Percentiles rank a stretch among this genome's conserved stretches.
Conservation (phyloP, 2,329 filamentous ascomycete species). For the Daldinia sp. region DNA sequence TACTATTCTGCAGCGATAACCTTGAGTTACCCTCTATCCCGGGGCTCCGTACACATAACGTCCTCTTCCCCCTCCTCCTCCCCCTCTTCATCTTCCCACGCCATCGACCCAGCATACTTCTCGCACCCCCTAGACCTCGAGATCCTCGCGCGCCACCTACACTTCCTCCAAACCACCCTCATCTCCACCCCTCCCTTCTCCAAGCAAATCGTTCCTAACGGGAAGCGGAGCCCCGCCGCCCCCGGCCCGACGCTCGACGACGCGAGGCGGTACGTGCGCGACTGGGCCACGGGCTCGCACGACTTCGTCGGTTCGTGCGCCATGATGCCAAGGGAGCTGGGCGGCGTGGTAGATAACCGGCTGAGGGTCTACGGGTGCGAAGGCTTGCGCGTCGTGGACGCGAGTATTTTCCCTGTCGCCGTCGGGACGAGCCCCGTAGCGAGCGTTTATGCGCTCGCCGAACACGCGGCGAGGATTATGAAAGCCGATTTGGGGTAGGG, state of each 20-base stretch:
- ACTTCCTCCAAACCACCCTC: background rate
- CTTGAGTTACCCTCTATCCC: background rate
- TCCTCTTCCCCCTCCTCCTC: background rate
- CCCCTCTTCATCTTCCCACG: background rate
- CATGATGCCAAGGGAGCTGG: background rate
- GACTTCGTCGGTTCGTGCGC: background rate
- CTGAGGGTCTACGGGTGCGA: background rate
- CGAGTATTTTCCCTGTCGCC: background rate
- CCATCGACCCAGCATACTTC: background rate
- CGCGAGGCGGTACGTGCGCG: background rate
- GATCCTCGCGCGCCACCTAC: constrained; percentile 3
- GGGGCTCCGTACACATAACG: constrained; percentile 5
- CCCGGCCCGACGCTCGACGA: background rate
- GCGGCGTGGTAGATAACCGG: background rate
- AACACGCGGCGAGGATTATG: constrained; percentile 3
- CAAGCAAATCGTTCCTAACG: background rate
- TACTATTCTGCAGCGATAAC: background rate
- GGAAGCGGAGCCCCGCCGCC: background rate
- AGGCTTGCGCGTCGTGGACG: background rate
- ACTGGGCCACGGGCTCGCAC: background rate
- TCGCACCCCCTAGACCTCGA: background rate
- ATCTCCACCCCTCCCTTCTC: background rate
- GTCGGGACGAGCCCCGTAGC: background rate
- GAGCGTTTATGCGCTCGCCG: background rate
- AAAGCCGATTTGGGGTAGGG: background rate